These are phyloP conservation scores for Mycena sp. DNA, from an alignment of 1,284 basidiomycete species.

Conservation along the genomic window DNA sequence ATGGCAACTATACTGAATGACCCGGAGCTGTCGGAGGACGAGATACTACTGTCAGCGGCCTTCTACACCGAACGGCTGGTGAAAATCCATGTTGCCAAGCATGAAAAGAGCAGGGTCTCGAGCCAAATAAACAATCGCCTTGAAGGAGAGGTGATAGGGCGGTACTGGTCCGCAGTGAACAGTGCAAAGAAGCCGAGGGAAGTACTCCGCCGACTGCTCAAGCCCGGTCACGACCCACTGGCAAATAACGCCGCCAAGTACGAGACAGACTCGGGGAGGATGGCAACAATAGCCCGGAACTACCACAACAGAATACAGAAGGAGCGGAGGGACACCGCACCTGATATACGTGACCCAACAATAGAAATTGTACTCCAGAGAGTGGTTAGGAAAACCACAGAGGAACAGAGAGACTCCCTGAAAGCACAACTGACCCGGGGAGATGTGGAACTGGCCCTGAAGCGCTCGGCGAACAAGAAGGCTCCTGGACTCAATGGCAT, in stretches of 20 bases:
- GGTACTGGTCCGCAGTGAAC: slow-evolving; percentile 18
- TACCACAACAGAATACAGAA: not conserved
- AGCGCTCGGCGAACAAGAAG: slow-evolving; percentile 2
- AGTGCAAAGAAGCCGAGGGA: slow-evolving; percentile 28
- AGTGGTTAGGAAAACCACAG: not conserved
- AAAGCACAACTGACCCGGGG: not conserved
- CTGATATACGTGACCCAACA: not conserved
- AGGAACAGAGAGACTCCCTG: not conserved
- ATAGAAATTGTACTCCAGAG: not conserved
- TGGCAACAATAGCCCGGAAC: slow-evolving; percentile 18
- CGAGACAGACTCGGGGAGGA: slow-evolving; percentile 22
- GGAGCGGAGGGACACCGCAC: not conserved
- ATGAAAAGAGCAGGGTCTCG: slow-evolving; percentile 11
- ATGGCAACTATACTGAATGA: not conserved
- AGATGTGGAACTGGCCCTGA: slow-evolving; percentile 12
- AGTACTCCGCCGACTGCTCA: not conserved
- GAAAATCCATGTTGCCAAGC: not conserved
- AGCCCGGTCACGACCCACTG: not conserved
- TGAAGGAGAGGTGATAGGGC: slow-evolving; percentile 6
- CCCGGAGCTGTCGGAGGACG: not conserved
- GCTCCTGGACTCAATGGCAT: slow-evolving; percentile 22
- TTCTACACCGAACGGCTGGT: not conserved
- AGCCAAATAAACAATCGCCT: slow-evolving; percentile 13
- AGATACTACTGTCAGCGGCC: not conserved
- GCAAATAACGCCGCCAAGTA: not conserved